Base-by-base conservation (phyloP, 2,329 filamentous ascomycete species). In the Trichoderma cornu-damae region DNA sequence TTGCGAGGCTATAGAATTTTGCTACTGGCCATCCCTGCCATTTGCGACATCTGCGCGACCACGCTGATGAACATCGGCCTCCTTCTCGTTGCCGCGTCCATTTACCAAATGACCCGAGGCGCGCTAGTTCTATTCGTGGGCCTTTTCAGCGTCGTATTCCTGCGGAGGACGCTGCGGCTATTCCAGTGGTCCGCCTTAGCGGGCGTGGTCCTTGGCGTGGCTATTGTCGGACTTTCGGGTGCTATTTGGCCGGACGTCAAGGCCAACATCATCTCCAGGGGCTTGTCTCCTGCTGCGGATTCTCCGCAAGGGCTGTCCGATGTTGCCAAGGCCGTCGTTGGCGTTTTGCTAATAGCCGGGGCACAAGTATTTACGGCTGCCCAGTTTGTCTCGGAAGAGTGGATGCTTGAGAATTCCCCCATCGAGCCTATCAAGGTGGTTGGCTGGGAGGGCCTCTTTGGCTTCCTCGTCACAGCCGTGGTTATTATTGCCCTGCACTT, bases 61-160 rank as follows among this genome's bases (percentile, higher is more conserved):
- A 99, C 94, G 3, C 81, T 97, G 56, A 97, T 99, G 92, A 99
- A 99, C 68, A 89, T 90, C 4, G 94, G 94, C 3, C 79, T 99
- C 63, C 80, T 97, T 48, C 92, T 97, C 69, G 92, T 97, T 22
- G 94, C 90, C 11, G 90, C 94, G 1, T 95, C 90, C 60, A 96
- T 99, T 68, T 99, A 96, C 74, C 94, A 99, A 75, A 99, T 99
- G 94, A 97, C 93, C 1, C 81, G 94, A 59, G 94, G 94, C 7
- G 94, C 94, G 0, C 79, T 99, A 40, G 93, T 99, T 3, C 80
- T 99, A 6, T 99, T 99, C 66, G 94, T 99, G 18, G 94, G 94
- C 0, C 76, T 97, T 0, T 96, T 99, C 75, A 96, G 91, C 67
- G 92, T 99, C 26, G 67, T 96, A 11, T 97, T 99, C 72, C 78